Conservation (phyloP, 192 early-diverging fungal species). For the Rhizophagus clarus region DNA sequence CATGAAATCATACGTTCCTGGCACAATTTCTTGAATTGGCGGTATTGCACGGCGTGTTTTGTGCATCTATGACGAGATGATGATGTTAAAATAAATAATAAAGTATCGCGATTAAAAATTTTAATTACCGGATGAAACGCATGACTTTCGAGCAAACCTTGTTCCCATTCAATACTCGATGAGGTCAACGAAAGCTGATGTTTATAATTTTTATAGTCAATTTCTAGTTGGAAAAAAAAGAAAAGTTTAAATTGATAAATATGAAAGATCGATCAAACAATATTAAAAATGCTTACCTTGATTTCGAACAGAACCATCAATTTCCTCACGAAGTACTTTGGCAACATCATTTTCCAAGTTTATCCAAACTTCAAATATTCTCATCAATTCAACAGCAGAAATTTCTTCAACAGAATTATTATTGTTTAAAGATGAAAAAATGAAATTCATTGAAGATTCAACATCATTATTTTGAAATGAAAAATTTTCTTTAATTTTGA, state of each 20-base stretch:
- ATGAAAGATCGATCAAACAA: background rate
- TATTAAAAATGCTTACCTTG: conserved; percentile 52
- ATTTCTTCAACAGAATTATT: conserved; percentile 25
- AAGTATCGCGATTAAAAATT: no score
- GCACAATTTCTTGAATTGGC: conserved; percentile 51
- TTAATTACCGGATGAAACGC: conserved; percentile 61
- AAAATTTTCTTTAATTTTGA: background rate
- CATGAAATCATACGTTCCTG: conserved; percentile 44
- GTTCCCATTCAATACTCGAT: conserved; percentile 64
- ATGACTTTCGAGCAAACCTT: conserved; percentile 65
- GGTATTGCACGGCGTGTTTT: conserved; percentile 57
- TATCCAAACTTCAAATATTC: conserved; percentile 45
- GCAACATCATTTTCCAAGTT: conserved; percentile 38
- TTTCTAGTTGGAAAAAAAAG: conserved; percentile 33
- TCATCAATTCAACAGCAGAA: conserved; percentile 46
- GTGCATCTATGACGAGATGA: conserved; percentile 49
- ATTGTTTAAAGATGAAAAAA: background rate
- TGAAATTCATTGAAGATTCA: background rate
- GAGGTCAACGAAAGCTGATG: conserved; percentile 35
- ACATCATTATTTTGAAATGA: background rate
- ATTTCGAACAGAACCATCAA: conserved; percentile 55
- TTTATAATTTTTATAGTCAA: conserved; percentile 42
- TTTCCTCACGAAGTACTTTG: conserved; percentile 47
- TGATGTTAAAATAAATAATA: background rate
- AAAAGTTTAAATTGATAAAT: background rate